Evolutionary conservation across 2,329 filamentous ascomycete species (phyloP).

Genomic region (Moelleriella libera): DNA sequence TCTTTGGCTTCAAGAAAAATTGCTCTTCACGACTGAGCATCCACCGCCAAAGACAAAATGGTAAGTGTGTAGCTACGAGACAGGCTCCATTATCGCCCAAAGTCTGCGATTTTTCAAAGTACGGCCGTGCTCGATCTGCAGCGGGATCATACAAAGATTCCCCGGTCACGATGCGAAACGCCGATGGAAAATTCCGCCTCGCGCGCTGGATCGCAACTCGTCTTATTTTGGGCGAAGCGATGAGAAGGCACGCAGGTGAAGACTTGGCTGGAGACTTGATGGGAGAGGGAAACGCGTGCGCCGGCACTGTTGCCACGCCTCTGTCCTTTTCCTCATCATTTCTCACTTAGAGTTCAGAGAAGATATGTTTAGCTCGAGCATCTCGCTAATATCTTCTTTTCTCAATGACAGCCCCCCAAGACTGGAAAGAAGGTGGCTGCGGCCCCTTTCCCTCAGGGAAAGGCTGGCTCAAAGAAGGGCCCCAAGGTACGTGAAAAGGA

Average conservation of each 20-base stretch:
- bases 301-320: slow-evolving; percentile 19
- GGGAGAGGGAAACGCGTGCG: slow-evolving; percentile 19
- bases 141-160: neutral
- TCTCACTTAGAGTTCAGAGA: slow-evolving; percentile 67
- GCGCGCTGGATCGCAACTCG: neutral
- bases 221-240: neutral
- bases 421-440: slow-evolving; percentile 93
- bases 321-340: neutral
- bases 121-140: neutral
- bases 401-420: slow-evolving; percentile 99
- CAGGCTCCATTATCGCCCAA: slow-evolving; percentile 25
- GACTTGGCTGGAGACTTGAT: slow-evolving; percentile 48
- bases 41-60: slow-evolving; percentile 24
- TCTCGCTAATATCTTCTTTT: slow-evolving; percentile 96
- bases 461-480: slow-evolving; percentile 85
- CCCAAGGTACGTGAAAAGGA: slow-evolving; percentile 63
- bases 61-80: slow-evolving; percentile 19
- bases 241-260: slow-evolving; percentile 27
- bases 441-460: slow-evolving; percentile 90
- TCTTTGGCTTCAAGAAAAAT: slow-evolving; percentile 16
- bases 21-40: slow-evolving; percentile 21
- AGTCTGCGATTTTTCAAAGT: slow-evolving; percentile 7
- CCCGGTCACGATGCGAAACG: neutral
- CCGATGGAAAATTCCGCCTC: slow-evolving; percentile 16
- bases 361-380: slow-evolving; percentile 66